Conservation (phyloP, 768 basidiomycete species). For the Leccinum broughii region DNA sequence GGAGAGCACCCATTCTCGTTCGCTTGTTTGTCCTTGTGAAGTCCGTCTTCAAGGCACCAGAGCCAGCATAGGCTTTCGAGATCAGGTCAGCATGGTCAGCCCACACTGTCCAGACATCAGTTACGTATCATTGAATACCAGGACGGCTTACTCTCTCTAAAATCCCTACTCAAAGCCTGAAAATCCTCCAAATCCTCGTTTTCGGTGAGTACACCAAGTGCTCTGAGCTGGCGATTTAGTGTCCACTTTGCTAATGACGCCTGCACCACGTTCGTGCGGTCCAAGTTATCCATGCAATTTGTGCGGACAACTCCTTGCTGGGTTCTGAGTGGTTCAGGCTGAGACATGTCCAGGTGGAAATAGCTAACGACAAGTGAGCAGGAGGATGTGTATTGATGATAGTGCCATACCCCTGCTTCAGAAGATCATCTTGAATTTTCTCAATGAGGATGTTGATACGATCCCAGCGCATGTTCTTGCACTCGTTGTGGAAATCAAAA, state of each 20-base stretch:
- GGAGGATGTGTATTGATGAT: background rate
- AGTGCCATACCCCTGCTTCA: slow-evolving; percentile 57
- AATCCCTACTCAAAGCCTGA: slow-evolving; percentile 73
- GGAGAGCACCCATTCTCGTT: slow-evolving; percentile 72
- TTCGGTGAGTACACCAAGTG: slow-evolving; percentile 67
- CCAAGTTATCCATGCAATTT: slow-evolving; percentile 97
- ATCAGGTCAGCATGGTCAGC: slow-evolving; percentile 94
- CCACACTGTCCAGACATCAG: slow-evolving; percentile 69
- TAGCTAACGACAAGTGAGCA: slow-evolving; percentile 49
- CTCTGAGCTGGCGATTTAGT: slow-evolving; percentile 73
- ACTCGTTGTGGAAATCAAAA: slow-evolving; percentile 97
- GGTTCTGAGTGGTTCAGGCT: slow-evolving; percentile 47
- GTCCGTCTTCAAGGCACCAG: slow-evolving; percentile 94
- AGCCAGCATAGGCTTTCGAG: slow-evolving; percentile 89
- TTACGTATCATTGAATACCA: background rate
- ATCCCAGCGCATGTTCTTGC: slow-evolving; percentile 94
- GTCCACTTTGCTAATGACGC: slow-evolving; percentile 86
- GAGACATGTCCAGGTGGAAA: slow-evolving; percentile 64
- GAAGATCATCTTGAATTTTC: slow-evolving; percentile 66
- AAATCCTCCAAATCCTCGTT: slow-evolving; percentile 81
- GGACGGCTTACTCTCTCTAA: slow-evolving; percentile 75
- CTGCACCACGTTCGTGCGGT: slow-evolving; percentile 97
- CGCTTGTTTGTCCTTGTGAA: slow-evolving; percentile 93
- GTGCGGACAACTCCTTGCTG: slow-evolving; percentile 86
- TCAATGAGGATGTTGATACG: slow-evolving; percentile 84